Base-by-base conservation (phyloP, 108 stramenopile species). In the Cyclostephanos invisitatus region DNA sequence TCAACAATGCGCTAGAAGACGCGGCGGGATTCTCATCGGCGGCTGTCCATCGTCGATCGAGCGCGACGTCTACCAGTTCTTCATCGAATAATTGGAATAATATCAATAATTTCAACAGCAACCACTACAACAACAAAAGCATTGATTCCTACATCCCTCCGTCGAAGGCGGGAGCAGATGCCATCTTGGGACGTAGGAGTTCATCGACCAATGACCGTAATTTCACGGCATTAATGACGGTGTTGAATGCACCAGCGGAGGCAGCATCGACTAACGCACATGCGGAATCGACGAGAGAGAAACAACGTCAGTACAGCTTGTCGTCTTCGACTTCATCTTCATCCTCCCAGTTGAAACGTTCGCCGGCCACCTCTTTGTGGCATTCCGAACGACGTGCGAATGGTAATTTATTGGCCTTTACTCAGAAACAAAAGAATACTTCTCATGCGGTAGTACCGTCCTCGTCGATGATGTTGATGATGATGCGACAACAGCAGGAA, bases 171-270 rank as follows among this genome's bases (percentile, higher is more conserved):
- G 77, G 66, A n/a, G 77, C 70, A 42, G 70, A 78, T 67, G 77
- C 70, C 60, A 78, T 78, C 35, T 62, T 72, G 59, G 70, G 70
- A 7, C 44, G 77, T 54, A 36, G 77, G 49, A 78, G 64, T 42
- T n/a, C 66, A 25, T 56, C n/a, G 32, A 32, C 1, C 8, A 63
- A 14, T 25, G 24, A 3, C 46, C 14, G 29, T 20, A 0, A 14
- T 49, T 12, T n/a, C 12, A 20, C 40, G 12, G 11, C 20, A 9
- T 38, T 14, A 22, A 28, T n/a, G 0, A 9, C 50, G 6, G 21
- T 27, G 11, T 27, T 14, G 46, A 56, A 10, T 14, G 7, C 9
- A 4, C 12, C 36, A 27, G 53, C 5, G 54, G 53, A 4, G 53
- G 53, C 18, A 40, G 53, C 12, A 67, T 50, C 25, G 53, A 67